Conservation (phyloP, 2,329 filamentous ascomycete genomes). For the Claviceps cyperi region DNA sequence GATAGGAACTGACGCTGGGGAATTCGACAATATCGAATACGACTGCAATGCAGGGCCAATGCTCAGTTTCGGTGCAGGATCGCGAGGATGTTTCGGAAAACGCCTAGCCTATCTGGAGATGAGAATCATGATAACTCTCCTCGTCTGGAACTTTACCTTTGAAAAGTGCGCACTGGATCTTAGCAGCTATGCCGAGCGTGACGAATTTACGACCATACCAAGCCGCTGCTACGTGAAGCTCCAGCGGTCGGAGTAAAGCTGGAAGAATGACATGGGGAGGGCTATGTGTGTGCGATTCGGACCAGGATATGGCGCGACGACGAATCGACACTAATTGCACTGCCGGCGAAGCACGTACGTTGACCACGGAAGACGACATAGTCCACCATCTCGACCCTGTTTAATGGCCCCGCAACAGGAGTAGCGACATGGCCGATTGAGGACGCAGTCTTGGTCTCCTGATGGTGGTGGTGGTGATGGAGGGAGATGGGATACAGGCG, state of each 20-base stretch:
- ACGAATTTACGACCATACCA: not conserved
- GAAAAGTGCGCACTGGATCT: not conserved
- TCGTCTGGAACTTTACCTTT: constrained; percentile 13
- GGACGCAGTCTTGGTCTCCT: too few species aligned
- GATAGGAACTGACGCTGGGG: not conserved
- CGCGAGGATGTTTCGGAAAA: constrained; percentile 14
- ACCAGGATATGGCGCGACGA: too few species aligned
- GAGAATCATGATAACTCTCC: constrained; percentile 10
- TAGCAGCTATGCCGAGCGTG: not conserved
- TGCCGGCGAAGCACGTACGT: too few species aligned
- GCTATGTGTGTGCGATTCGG: too few species aligned
- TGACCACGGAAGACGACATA: too few species aligned
- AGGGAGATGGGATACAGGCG: too few species aligned
- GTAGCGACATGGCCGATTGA: too few species aligned
- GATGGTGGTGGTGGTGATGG: too few species aligned
- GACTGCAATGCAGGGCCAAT: not conserved
- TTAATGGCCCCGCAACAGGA: too few species aligned
- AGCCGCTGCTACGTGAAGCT: not conserved
- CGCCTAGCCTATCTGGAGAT: constrained; percentile 17
- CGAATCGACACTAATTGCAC: too few species aligned
- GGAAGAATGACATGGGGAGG: too few species aligned
- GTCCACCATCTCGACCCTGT: too few species aligned
- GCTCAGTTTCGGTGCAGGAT: constrained; percentile 12
- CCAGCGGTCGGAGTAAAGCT: not conserved
- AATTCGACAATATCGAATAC: not conserved